These are phyloP conservation scores for sunflower (Helianthus annuus) DNA, from an alignment of 129 eudicot genomes.

Conservation along the genomic window DNA sequence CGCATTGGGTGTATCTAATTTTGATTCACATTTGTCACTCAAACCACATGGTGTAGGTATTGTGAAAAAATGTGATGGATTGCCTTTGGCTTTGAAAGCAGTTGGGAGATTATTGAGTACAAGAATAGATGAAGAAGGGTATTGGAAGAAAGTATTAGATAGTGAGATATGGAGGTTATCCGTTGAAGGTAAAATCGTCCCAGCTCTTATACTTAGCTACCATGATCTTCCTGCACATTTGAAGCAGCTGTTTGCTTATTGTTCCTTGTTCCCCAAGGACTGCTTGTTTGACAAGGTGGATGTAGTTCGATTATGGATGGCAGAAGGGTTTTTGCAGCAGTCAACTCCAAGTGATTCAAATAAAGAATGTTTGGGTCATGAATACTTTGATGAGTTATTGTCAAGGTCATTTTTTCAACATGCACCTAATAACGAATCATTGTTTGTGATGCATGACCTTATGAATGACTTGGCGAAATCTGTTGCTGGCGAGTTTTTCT, in stretches of 20 bases:
- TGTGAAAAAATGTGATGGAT: too few species aligned
- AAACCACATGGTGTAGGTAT: too few species aligned
- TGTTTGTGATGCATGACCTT: neutral
- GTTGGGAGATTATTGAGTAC: too few species aligned
- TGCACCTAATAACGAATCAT: conserved; percentile 1
- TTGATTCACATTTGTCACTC: too few species aligned
- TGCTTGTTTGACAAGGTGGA: neutral
- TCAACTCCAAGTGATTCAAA: neutral
- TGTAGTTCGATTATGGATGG: neutral
- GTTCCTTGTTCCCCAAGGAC: conserved; percentile 5
- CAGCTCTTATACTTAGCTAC: conserved; percentile 10
- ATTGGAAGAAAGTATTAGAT: neutral
- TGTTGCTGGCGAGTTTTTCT: neutral
- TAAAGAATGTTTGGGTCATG: conserved; percentile 2
- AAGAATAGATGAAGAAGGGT: too few species aligned
- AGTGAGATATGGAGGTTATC: conserved; percentile 6
- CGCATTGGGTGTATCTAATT: too few species aligned
- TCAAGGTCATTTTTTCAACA: neutral
- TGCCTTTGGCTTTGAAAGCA: too few species aligned
- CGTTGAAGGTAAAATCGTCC: neutral
- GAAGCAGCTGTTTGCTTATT: neutral
- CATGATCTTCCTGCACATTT: neutral
- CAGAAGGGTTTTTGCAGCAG: neutral
- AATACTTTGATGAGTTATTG: neutral
- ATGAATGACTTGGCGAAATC: neutral